These are phyloP conservation scores for Apiospora kogelbergensis DNA, from an alignment of 2,329 filamentous ascomycete species.

Conservation along the genomic window DNA sequence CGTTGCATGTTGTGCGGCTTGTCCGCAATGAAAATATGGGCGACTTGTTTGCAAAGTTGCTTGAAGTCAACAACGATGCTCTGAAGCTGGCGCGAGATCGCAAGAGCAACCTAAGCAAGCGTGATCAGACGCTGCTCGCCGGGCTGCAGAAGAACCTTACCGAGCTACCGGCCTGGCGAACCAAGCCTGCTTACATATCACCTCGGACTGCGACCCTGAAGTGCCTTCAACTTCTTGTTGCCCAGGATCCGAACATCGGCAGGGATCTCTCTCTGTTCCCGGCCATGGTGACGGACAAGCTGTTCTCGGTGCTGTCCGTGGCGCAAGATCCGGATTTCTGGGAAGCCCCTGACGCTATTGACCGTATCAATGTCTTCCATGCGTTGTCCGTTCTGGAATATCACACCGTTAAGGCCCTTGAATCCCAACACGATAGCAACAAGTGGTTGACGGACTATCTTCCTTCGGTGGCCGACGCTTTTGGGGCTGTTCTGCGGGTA, in stretches of 20 bases:
- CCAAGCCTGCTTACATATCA: conserved; percentile 52
- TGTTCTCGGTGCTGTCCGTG: conserved; percentile 46
- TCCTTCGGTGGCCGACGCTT: conserved; percentile 49
- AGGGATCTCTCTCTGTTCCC: conserved; percentile 51
- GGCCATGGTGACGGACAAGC: conserved; percentile 43
- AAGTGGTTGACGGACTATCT: conserved; percentile 52
- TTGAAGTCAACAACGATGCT: conserved; percentile 57
- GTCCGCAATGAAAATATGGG: conserved; percentile 55
- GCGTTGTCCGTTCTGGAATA: conserved; percentile 55
- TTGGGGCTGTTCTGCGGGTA: conserved; percentile 39
- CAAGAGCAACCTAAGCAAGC: conserved; percentile 67
- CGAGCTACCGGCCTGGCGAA: conserved; percentile 60
- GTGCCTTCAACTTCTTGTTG: conserved; percentile 58
- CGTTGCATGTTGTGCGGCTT: conserved; percentile 58
- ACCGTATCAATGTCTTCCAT: conserved; percentile 37
- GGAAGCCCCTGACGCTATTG: conserved; percentile 34
- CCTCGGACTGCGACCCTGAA: conserved; percentile 65
- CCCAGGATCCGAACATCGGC: conserved; percentile 48
- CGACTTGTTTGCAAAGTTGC: conserved; percentile 53
- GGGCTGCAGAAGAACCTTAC: conserved; percentile 54
- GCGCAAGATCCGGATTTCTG: conserved; percentile 34
- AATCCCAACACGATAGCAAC: conserved; percentile 36
- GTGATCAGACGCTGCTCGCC: conserved; percentile 56
- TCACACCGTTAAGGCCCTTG: conserved; percentile 49
- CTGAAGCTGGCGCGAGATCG: conserved; percentile 61